Conservation (phyloP, 2,329 filamentous ascomycete species). For the Leptographium lundbergii region DNA sequence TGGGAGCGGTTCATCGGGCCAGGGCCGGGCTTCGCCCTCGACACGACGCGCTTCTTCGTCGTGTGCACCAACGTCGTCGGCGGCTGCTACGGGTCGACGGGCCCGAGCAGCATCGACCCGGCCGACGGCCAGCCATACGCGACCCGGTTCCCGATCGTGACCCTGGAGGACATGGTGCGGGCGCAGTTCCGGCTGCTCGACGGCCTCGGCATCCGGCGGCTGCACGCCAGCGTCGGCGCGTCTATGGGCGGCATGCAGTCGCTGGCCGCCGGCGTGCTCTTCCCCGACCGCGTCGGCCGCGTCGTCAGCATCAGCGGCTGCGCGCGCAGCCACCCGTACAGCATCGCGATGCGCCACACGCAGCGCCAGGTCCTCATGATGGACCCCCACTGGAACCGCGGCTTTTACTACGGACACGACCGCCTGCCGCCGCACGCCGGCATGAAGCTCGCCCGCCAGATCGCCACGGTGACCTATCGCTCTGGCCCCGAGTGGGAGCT, state of each 20-base stretch:
- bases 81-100: slow-evolving; percentile 91
- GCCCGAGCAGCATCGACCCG: slow-evolving; percentile 77
- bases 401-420: slow-evolving; percentile 68
- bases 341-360: slow-evolving; percentile 96
- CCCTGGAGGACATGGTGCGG: slow-evolving; percentile 94
- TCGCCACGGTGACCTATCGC: slow-evolving; percentile 93
- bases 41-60: slow-evolving; percentile 84
- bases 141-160: slow-evolving; percentile 89
- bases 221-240: slow-evolving; percentile 87
- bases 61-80: slow-evolving; percentile 96
- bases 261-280: slow-evolving; percentile 72
- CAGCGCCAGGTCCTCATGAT: slow-evolving; percentile 98
- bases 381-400: slow-evolving; percentile 93
- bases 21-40: slow-evolving; percentile 67
- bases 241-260: slow-evolving; percentile 99
- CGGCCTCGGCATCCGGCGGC: slow-evolving; percentile 56
- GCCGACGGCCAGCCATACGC: slow-evolving; percentile 81
- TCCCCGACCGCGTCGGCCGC: slow-evolving; percentile 67
- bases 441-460: slow-evolving; percentile 96
- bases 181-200: slow-evolving; percentile 89
- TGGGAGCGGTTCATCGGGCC: slow-evolving; percentile 98
- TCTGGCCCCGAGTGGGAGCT: slow-evolving; percentile 97
- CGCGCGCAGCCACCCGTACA: slow-evolving; percentile 89
- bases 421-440: slow-evolving; percentile 81
- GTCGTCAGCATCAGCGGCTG: slow-evolving; percentile 89